Base-by-base conservation (phyloP, 257 asterid genomes). In the Scutellaria baicalensis region DNA sequence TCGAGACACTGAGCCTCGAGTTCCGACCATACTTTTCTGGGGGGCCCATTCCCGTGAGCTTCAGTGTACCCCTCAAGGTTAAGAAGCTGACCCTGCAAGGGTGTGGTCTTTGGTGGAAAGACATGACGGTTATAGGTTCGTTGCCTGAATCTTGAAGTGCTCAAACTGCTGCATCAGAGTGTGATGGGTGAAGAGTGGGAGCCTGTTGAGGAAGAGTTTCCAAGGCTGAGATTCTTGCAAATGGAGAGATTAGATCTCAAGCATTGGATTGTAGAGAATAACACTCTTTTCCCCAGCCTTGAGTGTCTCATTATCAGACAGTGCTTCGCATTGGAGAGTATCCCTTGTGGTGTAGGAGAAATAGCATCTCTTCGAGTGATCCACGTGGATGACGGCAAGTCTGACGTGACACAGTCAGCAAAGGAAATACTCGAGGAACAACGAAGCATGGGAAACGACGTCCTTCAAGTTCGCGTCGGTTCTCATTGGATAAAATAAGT, bases 61-160 rank as follows among this genome's bases (percentile, higher is more conserved):
- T 72, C 10, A 72, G 47, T 0, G n/a, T 71, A 5, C 82, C 82
- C 5, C 23, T 9, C 0, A 47, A 36, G 4, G 33, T 77, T 1
- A 77, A 62, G 8, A 72, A 67, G 36, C 23, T 77, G 17, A 77
- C 75, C 16, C 16, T 77, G 14, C 16, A 45, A 23, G 78, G 75
- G 0, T 52, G 75, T 1, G 27, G 59, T 27, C 65, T 72, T 72
- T 10, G 64, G 23, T 77, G 75, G 78, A 39, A 72, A 5, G 78
- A 77, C 4, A 61, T 47, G 76, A 39, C 40, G 18, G 4, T 6
- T 20, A 63, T 78, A 0, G 73, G 82, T 20, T 73, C 66, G 1
- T 68, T 73, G 72, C 72, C 69, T n/a, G 2, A 55, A 72, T 50
- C 82, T 78, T 68, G 69, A 71, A 66, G 71, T 77, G 70, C 71